phyloP scores from a whole-genome alignment of 1,284 basidiomycete genomes.

The Microbotryomycetes sp. region DNA sequence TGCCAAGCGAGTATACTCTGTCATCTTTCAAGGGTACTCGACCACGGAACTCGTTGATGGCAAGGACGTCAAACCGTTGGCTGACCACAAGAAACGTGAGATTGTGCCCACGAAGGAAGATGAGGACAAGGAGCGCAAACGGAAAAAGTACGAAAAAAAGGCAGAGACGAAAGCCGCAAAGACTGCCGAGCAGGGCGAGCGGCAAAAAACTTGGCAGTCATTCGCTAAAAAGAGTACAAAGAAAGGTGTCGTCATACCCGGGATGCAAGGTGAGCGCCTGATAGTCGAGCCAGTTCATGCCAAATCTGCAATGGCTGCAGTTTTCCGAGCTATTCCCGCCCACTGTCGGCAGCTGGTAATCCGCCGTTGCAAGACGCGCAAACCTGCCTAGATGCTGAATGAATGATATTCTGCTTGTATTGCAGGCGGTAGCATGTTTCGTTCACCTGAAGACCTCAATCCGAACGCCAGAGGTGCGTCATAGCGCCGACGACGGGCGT shows the following conservation, averaged over 20 bases:
- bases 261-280: conserved; percentile 53
- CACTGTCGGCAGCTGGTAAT: too few relatives aligned
- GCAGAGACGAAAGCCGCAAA: conserved; percentile 92
- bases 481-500: too few relatives aligned
- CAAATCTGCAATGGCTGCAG: too few relatives aligned
- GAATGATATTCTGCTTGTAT: neutral
- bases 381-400: neutral
- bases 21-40: conserved; percentile 92
- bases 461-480: conserved; percentile 68
- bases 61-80: conserved; percentile 34
- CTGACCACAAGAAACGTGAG: conserved; percentile 34
- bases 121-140: conserved; percentile 50
- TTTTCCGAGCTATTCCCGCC: too few relatives aligned
- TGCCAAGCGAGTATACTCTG: conserved; percentile 79
- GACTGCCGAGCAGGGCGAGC: conserved; percentile 78
- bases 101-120: conserved; percentile 26
- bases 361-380: neutral
- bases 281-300: neutral
- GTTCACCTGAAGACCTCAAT: conserved; percentile 74
- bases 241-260: conserved; percentile 76
- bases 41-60: conserved; percentile 82
- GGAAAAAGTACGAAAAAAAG: conserved; percentile 67
- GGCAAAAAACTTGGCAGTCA: conserved; percentile 92
- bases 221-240: conserved; percentile 95
- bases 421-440: conserved; percentile 56